Percentiles rank a stretch among this genome's conserved stretches.
Evolutionary conservation across 2,329 filamentous ascomycete genomes (phyloP).

Genomic region (Pseudopyricularia javanii): DNA sequence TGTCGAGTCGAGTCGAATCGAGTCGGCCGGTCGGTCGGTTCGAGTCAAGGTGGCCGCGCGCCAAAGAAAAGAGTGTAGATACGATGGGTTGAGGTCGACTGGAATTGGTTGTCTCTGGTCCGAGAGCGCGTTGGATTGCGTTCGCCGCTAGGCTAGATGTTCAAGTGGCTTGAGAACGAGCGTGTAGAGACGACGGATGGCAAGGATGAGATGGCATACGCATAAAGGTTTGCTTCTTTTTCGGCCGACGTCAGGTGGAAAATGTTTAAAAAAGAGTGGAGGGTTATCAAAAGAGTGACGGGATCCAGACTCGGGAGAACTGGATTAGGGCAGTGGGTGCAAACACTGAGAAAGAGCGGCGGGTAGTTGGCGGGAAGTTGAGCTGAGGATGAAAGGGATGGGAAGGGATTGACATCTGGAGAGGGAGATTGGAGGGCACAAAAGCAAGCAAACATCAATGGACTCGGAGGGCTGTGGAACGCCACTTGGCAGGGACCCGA

Average conservation of each 20-base stretch:
- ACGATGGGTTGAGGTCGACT: not conserved
- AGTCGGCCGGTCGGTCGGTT: not conserved
- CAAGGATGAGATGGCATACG: not conserved
- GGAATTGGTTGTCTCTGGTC: not conserved
- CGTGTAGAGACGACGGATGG: not conserved
- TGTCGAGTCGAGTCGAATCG: not conserved
- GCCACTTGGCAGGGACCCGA: too few relatives aligned
- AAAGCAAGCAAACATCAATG: not conserved
- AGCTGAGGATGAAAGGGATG: too few relatives aligned
- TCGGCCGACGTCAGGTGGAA: not conserved
- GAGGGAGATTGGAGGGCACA: not conserved
- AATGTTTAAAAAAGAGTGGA: not conserved
- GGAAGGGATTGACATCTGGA: not conserved
- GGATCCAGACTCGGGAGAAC: not conserved
- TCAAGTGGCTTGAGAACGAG: too few relatives aligned
- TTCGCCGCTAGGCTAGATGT: too few relatives aligned
- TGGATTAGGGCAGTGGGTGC: not conserved
- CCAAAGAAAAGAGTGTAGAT: not conserved
- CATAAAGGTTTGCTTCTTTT: not conserved
- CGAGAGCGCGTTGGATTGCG: not conserved
- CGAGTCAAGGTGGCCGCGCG: not conserved
- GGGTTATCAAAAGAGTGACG: not conserved
- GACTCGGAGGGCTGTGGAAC: too few relatives aligned
- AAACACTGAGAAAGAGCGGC: not conserved
- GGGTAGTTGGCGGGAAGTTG: not conserved